phyloP scores from a whole-genome alignment of 2,329 filamentous ascomycete species.

The Penicillium sp. region DNA sequence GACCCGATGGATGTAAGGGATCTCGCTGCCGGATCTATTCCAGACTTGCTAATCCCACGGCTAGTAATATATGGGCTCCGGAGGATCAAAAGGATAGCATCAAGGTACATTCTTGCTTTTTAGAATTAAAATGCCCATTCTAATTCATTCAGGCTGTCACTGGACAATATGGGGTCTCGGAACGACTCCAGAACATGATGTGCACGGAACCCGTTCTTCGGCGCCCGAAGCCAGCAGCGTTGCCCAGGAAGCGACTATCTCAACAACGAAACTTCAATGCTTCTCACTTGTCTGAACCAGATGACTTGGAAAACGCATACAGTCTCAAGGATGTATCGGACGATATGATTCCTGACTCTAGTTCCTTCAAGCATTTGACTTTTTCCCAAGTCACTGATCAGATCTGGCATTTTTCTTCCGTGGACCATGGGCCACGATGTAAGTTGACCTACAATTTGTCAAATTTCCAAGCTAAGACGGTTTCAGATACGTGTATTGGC shows the following conservation, averaged over 20 bases:
- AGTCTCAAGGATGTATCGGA: constrained; percentile 21
- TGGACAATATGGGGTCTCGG: constrained; percentile 61
- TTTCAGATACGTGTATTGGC: constrained; percentile 60
- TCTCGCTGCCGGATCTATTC: no score
- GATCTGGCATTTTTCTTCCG: constrained; percentile 69
- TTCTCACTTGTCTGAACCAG: constrained; percentile 10
- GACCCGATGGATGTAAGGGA: constrained; percentile 64
- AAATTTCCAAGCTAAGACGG: constrained; percentile 13
- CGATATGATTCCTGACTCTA: constrained; percentile 18
- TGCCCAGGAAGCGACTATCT: constrained; percentile 14
- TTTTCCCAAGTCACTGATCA: constrained; percentile 59
- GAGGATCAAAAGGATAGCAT: constrained; percentile 54
- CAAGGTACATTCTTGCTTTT: constrained; percentile 28
- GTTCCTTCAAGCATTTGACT: constrained; percentile 37
- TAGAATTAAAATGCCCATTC: background rate
- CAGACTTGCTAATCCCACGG: no score
- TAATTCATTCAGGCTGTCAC: constrained; percentile 44
- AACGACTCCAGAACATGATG: constrained; percentile 60
- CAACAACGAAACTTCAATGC: constrained; percentile 4
- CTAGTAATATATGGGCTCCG: constrained; percentile 67
- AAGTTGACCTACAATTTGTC: constrained; percentile 24
- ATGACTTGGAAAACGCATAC: constrained; percentile 33
- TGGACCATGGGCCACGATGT: constrained; percentile 64
- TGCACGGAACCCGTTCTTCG: constrained; percentile 48
- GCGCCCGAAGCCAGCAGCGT: constrained; percentile 16